Base-by-base conservation (phyloP, 345 rosid species). In the Citrus unshiu region DNA sequence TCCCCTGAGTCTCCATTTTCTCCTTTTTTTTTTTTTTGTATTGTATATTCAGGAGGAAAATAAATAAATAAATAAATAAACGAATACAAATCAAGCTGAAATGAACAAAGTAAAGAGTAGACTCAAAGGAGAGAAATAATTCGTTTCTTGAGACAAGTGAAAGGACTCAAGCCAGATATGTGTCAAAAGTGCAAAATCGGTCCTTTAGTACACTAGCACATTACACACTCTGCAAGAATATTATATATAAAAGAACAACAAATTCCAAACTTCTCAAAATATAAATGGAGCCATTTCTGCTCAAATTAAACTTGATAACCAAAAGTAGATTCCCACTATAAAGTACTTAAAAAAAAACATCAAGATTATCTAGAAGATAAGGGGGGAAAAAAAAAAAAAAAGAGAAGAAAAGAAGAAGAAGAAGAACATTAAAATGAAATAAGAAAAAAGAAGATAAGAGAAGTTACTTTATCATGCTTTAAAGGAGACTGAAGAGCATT, bases 401-500 rank as follows among this genome's bases (percentile, higher is more conserved):
- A 1, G 37, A 39, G 32, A 51, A 57, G 59, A 43, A 37, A 35
- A 51, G 39, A 37, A 37, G 61, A 9, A 39, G 49, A 43, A 43
- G 49, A 43, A 43, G 49, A 10, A 43, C 14, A 43, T 43, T 37
- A 68, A 66, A 60, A 72, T 2, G 39, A 34, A 39, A 51, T 10
- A 43, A 62, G 63, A 43, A 46, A 32, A 63, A 51, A 51, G 32
- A 60, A 63, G 75, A 80, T 61, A 25, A 25, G 72, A 77, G 80
- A 89, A 57, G 82, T 81, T 87, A 89, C 93, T 83, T 39, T 84
- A 65, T 84, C 85, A 75, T 82, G 85, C 85, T 82, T 86, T 81
- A 83, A 80, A 78, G 97, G 87, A 87, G 93, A 85, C 74, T 83
- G 92, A 87, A 86, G 85, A 86, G 90, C 84, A 63, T 87, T 85